Conservation (phyloP, 495 filamentous ascomycete genomes). For the Penicillium nucicola region DNA sequence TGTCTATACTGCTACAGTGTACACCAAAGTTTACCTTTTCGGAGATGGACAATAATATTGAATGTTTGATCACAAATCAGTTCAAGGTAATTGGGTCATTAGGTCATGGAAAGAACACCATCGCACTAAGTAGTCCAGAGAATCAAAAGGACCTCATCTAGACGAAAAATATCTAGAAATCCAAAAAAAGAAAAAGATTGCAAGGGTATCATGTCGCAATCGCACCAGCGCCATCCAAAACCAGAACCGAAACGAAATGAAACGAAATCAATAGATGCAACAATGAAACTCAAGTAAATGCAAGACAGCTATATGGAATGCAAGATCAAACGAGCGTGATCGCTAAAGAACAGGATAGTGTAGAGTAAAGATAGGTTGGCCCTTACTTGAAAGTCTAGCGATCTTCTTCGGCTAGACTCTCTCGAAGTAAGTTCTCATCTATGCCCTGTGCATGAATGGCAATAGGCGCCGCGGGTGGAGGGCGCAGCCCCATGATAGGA, state of each 20-base stretch:
- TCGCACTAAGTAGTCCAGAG: neutral
- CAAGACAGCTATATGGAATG: slow-evolving; percentile 5
- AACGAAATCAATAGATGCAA: slow-evolving; percentile 5
- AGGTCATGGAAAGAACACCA: neutral
- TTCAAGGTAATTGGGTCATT: neutral
- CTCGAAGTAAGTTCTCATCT: slow-evolving; percentile 38
- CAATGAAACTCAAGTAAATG: neutral
- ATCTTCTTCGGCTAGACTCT: slow-evolving; percentile 38
- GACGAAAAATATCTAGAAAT: slow-evolving; percentile 1
- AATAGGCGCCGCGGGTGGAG: slow-evolving; percentile 28
- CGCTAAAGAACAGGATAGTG: slow-evolving; percentile 3
- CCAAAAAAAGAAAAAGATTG: slow-evolving; percentile 4
- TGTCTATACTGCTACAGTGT: neutral
- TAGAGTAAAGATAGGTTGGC: neutral
- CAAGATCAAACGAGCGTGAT: slow-evolving; percentile 5
- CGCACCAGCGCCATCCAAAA: slow-evolving; percentile 1
- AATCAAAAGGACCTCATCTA: slow-evolving; percentile 1
- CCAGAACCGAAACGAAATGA: neutral
- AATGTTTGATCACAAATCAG: neutral
- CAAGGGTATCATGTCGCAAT: slow-evolving; percentile 8
- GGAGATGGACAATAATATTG: too few species aligned
- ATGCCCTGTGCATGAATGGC: slow-evolving; percentile 32
- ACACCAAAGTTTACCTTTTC: neutral
- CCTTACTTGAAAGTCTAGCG: neutral
- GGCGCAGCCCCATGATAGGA: slow-evolving; percentile 39